Percentiles rank a stretch among this genome's conserved stretches.
phyloP scores from a whole-genome alignment of 495 filamentous ascomycete genomes.

The Platismatia glauca region DNA sequence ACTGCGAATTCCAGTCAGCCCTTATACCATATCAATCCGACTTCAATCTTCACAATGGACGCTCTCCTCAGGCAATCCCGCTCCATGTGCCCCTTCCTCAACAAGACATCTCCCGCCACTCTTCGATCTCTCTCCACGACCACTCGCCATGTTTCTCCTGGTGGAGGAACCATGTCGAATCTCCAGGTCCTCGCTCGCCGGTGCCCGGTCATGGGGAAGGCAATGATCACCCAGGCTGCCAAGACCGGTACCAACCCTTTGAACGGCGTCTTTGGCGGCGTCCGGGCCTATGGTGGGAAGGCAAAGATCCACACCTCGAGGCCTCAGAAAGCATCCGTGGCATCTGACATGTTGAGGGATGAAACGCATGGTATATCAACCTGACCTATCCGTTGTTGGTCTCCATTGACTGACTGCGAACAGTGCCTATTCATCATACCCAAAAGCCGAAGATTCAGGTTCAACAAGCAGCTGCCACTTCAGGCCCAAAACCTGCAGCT shows the following conservation, averaged over 20 bases:
- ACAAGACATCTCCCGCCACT: conserved; percentile 81
- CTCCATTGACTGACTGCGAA: conserved; percentile 3
- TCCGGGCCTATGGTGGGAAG: conserved; percentile 43
- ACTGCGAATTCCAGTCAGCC: background rate
- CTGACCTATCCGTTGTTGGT: background rate
- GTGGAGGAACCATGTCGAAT: conserved; percentile 92
- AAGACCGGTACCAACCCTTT: conserved; percentile 37
- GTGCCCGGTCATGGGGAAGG: conserved; percentile 98
- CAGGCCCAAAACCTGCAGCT: conserved; percentile 35
- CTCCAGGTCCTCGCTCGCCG: conserved; percentile 88
- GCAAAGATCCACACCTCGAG: conserved; percentile 75
- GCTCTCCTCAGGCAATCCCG: conserved; percentile 86
- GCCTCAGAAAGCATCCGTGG: conserved; percentile 63
- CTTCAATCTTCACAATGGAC: conserved; percentile 48
- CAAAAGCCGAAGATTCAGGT: conserved; percentile 8
- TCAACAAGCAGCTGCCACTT: conserved; percentile 23
- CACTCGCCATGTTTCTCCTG: conserved; percentile 58
- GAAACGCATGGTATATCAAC: conserved; percentile 40
- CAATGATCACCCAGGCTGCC: conserved; percentile 79
- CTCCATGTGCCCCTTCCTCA: conserved; percentile 92
- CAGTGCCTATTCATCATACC: conserved; percentile 21
- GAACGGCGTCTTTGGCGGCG: conserved; percentile 34
- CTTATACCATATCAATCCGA: too few species aligned
- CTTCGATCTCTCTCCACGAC: conserved; percentile 84
- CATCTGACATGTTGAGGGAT: conserved; percentile 53